Base-by-base conservation (phyloP, 2,329 filamentous ascomycete species). In the Exophiala aquamarina region DNA sequence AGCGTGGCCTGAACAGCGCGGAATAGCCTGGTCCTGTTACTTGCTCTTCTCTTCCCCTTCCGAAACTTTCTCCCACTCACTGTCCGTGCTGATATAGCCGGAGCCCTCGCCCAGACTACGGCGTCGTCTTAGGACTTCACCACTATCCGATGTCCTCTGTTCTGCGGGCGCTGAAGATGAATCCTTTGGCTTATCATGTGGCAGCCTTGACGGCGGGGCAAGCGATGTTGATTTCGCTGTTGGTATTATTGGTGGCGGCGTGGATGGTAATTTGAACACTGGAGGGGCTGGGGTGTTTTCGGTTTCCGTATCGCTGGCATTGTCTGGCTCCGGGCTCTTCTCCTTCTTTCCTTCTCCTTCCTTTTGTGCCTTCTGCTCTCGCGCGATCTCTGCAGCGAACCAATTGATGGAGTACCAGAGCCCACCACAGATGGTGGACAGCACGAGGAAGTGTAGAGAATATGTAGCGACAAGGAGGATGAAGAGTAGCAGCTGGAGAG, bases 371-470 rank as follows among this genome's bases (percentile, higher is more conserved):
- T 73, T 54, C 78, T 74, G 58, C 75, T 73, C 59, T 75, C 43
- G 48, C 68, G 58, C 70, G 66, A 84, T 67, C 63, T 84, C 92
- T 36, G 72, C 71, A 45, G 89, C 90, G 64, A 98, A 97, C 93
- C 93, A 98, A 78, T 97, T 97, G 71, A 97, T 91, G 47, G 87
- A 82, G 74, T 81, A 90, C 93, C 93, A 98, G 28, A 97, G 77
- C 3, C 87, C 87, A 23, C 73, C 91, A 55, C 83, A 89, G 8
- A 98, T 75, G 49, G 84, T 62, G 10, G 89, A 95, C 4, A 98
- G 79, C 48, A 92, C 76, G 54, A 89, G 66, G 63, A 96, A 95
- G 75, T 97, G 93, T 55, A 95, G 79, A 71, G 87, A 95, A 69
- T 86, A 83, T 6, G 92, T 98, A 47, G 82, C 84, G 58, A 89